Base-by-base conservation (phyloP, 106 monocot species). In the Allium sativum region DNA sequence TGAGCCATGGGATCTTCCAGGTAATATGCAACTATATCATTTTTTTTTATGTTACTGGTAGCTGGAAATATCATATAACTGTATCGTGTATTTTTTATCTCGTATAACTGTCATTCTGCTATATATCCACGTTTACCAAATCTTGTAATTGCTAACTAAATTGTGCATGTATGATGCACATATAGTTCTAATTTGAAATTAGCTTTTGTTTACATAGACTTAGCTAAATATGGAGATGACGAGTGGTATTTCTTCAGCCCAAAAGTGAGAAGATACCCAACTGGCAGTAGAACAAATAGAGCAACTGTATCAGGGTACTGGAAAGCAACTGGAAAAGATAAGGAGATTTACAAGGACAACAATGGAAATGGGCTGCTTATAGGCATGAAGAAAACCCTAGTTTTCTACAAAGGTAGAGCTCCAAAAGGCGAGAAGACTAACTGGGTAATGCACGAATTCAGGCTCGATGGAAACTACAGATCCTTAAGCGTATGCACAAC, bases 361-460 rank as follows among this genome's bases (percentile, higher is more conserved):
- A 50, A 31, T 12, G 45, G 62, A 15, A 78, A 76, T 6, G 70
- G 65, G 46, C 55, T 62, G 14, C 74, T 85, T 10, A 70, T 89
- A 22, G 89, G 89, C 44, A 89, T 89, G 89, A 89, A 89, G 81
- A 89, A 89, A 73, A 89, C 89, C 60, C 84, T 89, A 21, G 89
- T 89, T 18, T 89, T 89, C 76, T 89, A 89, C 73, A 69, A 18
- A 47, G 89, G 89, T 0, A 72, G 89, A 61, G 89, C 89, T 31
- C 90, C 90, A 6, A 76, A 73, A 31, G 90, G 90, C 1, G 79
- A 75, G 67, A 91, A 91, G 70, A 78, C 79, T 50, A 82, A 83
- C 52, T 91, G 90, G 90, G 90, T 91, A 59, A 91, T 91, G 90
- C 90, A 91, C 52, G 90, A 91, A 55, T 91, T 65, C 70, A 78